phyloP scores from a whole-genome alignment of 164 flowering plant species.

The Euptelea pleiosperma region DNA sequence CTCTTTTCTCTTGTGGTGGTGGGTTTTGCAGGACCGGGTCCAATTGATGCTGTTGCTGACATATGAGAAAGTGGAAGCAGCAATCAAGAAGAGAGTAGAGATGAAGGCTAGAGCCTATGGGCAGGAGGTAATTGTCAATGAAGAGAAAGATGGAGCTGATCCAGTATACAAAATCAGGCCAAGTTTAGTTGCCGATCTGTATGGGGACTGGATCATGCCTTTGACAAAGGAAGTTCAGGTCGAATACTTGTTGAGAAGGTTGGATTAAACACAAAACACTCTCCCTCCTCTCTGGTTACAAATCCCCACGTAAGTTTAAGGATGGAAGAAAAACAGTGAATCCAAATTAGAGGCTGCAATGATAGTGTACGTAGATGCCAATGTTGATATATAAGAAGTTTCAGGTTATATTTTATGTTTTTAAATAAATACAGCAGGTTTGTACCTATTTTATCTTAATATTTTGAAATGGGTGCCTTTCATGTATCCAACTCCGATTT shows the following conservation, averaged over 20 bases:
- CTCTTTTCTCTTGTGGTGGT: slow-evolving; percentile 8
- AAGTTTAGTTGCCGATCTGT: slow-evolving; percentile 69
- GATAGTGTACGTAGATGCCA: no score
- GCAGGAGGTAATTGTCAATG: slow-evolving; percentile 43
- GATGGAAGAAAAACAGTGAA: background rate
- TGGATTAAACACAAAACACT: slow-evolving; percentile 46
- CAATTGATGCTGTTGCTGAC: slow-evolving; percentile 67
- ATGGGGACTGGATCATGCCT: slow-evolving; percentile 96
- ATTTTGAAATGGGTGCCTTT: background rate
- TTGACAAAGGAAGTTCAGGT: slow-evolving; percentile 91
- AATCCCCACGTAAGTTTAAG: background rate
- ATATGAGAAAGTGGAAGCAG: slow-evolving; percentile 67
- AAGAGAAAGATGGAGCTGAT: slow-evolving; percentile 22
- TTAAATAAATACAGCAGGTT: background rate
- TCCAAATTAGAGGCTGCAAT: no score
- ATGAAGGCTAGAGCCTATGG: slow-evolving; percentile 70
- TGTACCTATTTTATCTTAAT: background rate
- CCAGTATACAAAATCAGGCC: slow-evolving; percentile 79
- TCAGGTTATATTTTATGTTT: no score
- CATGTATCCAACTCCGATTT: background rate
- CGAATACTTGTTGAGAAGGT: slow-evolving; percentile 66
- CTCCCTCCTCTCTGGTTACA: slow-evolving; percentile 1
- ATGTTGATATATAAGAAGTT: no score
- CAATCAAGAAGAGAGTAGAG: slow-evolving; percentile 65
- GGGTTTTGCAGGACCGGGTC: slow-evolving; percentile 51